phyloP scores from a whole-genome alignment of 805 yeast species.

The Cyberlindnera amylophila region DNA sequence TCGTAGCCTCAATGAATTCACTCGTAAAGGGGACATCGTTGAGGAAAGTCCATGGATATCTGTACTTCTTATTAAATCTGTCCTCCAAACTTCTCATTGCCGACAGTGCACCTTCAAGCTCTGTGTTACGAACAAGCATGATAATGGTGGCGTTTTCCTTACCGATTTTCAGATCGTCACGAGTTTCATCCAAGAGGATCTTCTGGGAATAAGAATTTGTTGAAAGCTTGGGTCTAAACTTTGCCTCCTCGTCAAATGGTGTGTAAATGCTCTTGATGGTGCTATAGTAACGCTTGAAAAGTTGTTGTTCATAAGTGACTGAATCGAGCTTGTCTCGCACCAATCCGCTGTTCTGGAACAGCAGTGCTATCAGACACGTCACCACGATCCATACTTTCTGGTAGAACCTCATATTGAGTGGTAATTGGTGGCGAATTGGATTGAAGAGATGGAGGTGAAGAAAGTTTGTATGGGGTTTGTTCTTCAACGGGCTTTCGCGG shows the following conservation, averaged over 20 bases:
- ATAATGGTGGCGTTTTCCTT: conserved; percentile 79
- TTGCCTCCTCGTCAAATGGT: conserved; percentile 21
- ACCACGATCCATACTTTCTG: conserved; percentile 28
- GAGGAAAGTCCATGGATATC: conserved; percentile 76
- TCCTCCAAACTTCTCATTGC: conserved; percentile 80
- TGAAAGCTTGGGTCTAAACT: conserved; percentile 32
- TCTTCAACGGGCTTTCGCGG: background rate
- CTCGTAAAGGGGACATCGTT: conserved; percentile 69
- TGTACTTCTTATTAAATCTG: conserved; percentile 60
- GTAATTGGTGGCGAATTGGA: background rate
- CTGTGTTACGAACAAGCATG: conserved; percentile 84
- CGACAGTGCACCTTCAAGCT: conserved; percentile 64
- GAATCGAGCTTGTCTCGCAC: conserved; percentile 23
- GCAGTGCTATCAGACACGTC: conserved; percentile 20
- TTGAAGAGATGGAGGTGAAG: background rate
- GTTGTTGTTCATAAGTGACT: conserved; percentile 18
- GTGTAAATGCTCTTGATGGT: conserved; percentile 23
- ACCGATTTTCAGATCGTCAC: conserved; percentile 40
- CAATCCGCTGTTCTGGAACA: conserved; percentile 20
- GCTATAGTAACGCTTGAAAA: conserved; percentile 9
- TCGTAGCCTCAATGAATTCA: conserved; percentile 58
- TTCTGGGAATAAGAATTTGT: conserved; percentile 36
- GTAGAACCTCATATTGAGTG: conserved; percentile 16
- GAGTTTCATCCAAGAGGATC: conserved; percentile 25
- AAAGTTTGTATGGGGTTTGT: background rate